phyloP scores from a whole-genome alignment of 495 filamentous ascomycete genomes.

The Aspergillus funiculosus region DNA sequence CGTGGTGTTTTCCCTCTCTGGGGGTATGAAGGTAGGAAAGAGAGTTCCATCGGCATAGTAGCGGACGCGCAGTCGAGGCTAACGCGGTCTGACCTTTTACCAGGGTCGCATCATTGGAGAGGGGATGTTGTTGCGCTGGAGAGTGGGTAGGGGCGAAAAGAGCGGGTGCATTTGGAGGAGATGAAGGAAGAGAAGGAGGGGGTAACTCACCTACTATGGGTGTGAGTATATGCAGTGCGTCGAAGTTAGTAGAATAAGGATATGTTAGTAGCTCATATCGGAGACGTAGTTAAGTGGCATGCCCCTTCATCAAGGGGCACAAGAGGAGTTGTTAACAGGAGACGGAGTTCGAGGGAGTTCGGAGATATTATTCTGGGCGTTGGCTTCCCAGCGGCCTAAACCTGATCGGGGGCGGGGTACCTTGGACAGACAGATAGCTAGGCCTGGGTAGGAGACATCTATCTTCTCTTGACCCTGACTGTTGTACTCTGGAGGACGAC shows the following conservation, averaged over 20 bases:
- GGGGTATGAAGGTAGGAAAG: slow-evolving; percentile 1
- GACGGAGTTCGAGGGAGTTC: background rate
- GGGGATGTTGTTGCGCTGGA: background rate
- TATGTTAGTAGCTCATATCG: too few relatives aligned
- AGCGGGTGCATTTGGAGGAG: background rate
- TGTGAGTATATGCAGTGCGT: too few relatives aligned
- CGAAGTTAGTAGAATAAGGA: background rate
- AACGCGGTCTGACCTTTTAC: slow-evolving; percentile 60
- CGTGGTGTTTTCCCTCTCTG: background rate
- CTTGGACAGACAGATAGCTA: background rate
- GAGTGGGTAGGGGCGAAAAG: background rate
- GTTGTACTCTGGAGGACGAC: background rate
- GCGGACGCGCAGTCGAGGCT: slow-evolving; percentile 13
- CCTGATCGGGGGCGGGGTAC: slow-evolving; percentile 25
- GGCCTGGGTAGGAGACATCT: background rate
- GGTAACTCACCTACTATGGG: slow-evolving; percentile 9
- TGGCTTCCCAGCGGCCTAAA: too few relatives aligned
- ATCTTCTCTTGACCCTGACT: too few relatives aligned
- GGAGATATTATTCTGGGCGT: background rate
- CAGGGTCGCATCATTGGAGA: slow-evolving; percentile 54
- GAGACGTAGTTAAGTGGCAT: too few relatives aligned
- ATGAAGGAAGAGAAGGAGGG: background rate
- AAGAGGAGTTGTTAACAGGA: background rate
- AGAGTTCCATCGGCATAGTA: slow-evolving; percentile 25
- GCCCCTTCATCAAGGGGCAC: too few relatives aligned